Base-by-base conservation (phyloP, 305 asterid species). In the Petunia hybrid region DNA sequence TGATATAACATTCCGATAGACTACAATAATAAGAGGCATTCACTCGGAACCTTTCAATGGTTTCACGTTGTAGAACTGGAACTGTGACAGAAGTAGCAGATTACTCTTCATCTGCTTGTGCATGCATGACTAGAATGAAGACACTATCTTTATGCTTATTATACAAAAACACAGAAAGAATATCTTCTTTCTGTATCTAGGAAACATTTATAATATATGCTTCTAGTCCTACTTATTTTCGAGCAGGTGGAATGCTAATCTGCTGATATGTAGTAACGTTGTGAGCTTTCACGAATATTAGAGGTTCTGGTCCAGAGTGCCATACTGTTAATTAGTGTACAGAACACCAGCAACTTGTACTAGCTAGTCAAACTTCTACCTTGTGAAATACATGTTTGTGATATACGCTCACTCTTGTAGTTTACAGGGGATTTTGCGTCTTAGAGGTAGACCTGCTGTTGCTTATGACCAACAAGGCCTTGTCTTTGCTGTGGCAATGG, bases 401-500 rank as follows among this genome's bases (percentile, higher is more conserved):
- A 90, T 92, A 85, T 78, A 55, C 77, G 87, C 93, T 91, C 90
- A 91, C 91, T 77, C 14, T 83, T 90, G 90, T 90, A 91, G 88
- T 87, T 92, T 92, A 85, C 98, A 93, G 98, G 98, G 98, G 82
- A 92, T 94, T 64, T 83, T 96, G 80, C 97, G 80, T 85, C 89
- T 96, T 69, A 90, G 98, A 76, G 99, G 98, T 80, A 93, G 98
- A 82, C 98, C 99, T 38, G 91, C 97, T 5, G 98, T 96, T 83
- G 98, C 98, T 82, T 94, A 93, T 87, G 98, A 96, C 86, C 98
- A 94, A 87, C 99, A 96, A 86, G 98, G 98, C 57, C 93, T 94
- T 78, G 99, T 96, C 85, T 96, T 96, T 90, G 97, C 94, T 7
- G 98, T 94, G 81, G 92, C 99, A 80, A 94, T 96, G 97, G 98